Evolutionary conservation across 176 grass and related monocot genomes (phyloP).

Genomic region (Oryza meyeriana): DNA sequence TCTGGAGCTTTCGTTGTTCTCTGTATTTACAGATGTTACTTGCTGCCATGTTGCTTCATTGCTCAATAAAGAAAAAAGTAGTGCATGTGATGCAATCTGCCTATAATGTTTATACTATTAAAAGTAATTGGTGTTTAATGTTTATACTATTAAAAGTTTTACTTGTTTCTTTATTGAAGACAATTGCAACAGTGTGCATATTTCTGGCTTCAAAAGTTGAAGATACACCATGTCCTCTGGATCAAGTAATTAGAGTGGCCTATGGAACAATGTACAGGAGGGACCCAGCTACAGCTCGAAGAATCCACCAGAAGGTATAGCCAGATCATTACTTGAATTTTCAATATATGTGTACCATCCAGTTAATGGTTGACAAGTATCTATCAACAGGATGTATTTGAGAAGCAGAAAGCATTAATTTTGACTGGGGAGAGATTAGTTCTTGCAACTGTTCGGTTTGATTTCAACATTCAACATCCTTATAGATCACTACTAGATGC

Average conservation of each 20-base stretch:
- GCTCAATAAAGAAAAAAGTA: neutral
- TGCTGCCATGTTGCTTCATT: neutral
- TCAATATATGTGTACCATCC: neutral
- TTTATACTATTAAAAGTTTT: neutral
- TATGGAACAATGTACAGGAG: slow-evolving; percentile 55
- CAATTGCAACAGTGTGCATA: slow-evolving; percentile 56
- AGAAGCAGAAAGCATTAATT: slow-evolving; percentile 67
- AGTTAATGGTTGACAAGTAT: slow-evolving; percentile 25
- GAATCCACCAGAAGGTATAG: slow-evolving; percentile 44
- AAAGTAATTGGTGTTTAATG: neutral
- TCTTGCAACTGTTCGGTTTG: slow-evolving; percentile 70
- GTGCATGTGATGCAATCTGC: neutral
- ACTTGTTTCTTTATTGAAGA: slow-evolving; percentile 41
- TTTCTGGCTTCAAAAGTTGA: slow-evolving; percentile 82
- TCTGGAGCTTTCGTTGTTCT: neutral
- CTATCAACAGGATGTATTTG: slow-evolving; percentile 52
- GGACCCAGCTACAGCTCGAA: slow-evolving; percentile 38
- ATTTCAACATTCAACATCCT: slow-evolving; percentile 76
- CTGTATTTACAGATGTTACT: neutral
- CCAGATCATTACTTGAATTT: slow-evolving; percentile 16
- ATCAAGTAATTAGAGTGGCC: slow-evolving; percentile 52
- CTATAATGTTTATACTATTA: slow-evolving; percentile 7
- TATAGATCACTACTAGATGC: slow-evolving; percentile 72
- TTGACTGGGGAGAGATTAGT: slow-evolving; percentile 64
- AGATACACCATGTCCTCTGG: slow-evolving; percentile 52